Evolutionary conservation across 768 basidiomycete species (phyloP).

Genomic region (Mycena amicta): DNA sequence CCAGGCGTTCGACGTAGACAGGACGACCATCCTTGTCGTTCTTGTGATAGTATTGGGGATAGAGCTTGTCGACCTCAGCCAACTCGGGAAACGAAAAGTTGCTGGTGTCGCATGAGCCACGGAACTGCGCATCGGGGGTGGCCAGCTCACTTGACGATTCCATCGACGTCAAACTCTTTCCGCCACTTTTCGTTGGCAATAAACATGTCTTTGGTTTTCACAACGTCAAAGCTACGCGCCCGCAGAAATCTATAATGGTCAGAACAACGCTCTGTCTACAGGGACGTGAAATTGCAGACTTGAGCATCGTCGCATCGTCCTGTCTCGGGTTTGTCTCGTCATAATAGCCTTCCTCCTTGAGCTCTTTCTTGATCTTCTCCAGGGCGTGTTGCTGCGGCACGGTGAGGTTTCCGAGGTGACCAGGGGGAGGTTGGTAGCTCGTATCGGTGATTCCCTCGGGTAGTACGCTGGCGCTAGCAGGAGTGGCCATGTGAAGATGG

Average conservation of each 20-base stretch:
- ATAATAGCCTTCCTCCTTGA: constrained; percentile 61
- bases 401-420: constrained; percentile 79
- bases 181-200: constrained; percentile 85
- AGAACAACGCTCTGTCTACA: not conserved
- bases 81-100: constrained; percentile 89
- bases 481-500: not conserved
- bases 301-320: constrained; percentile 70
- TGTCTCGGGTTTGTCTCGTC: constrained; percentile 55
- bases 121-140: not conserved
- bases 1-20: constrained; percentile 92
- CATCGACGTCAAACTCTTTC: constrained; percentile 79
- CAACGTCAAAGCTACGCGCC: constrained; percentile 89
- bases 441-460: constrained; percentile 64
- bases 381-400: constrained; percentile 63
- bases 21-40: constrained; percentile 97
- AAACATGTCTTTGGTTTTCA: constrained; percentile 83
- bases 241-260: constrained; percentile 73
- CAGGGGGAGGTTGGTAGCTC: constrained; percentile 67
- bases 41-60: constrained; percentile 96
- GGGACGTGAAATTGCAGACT: constrained; percentile 41
- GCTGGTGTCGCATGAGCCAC: constrained; percentile 39
- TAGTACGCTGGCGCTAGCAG: constrained; percentile 53
- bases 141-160: constrained; percentile 68
- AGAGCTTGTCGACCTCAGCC: constrained; percentile 83
- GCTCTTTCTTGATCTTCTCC: constrained; percentile 65